Base-by-base conservation (phyloP, 192 early-diverging fungal genomes). In the Umbelopsis sp. region DNA sequence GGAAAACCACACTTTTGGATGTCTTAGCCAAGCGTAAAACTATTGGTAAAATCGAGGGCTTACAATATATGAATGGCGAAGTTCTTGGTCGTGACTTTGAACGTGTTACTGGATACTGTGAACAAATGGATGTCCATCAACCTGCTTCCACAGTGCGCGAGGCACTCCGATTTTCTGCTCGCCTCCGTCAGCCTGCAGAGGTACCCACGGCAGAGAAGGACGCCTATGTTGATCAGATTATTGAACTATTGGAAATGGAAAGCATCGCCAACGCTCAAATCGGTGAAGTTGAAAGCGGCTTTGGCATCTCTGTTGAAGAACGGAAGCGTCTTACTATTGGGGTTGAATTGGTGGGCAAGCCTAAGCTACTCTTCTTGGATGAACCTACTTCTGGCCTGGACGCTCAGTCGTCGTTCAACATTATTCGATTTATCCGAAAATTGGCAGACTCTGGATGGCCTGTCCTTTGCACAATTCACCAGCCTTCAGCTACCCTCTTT, bases 251-350 rank as follows among this genome's bases (percentile, higher is more conserved):
- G 16, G 95, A 92, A 62, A 82, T 94, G 73, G 83, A 89, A 34
- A 83, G 85, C 50, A 89, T 96, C 69, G 78, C 88, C 8, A 86
- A 91, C 65, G 90, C 91, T n/a, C 70, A 90, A 43, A 84, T 96
- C 36, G 95, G 95, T 66, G 81, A 87, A 20, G 77, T 88, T 4
- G 91, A 90, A 51, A 79, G 85, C 2, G 84, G 85, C 36, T 79
- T 91, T 74, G 95, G 95, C 59, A 93, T 96, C 56, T 92, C 90
- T n/a, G 88, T 95, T 16, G 94, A 93, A 56, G 93, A 97, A 80
- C 92, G 92, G 74, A 91, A 95, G 74, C 89, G 94, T 16, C 82
- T 97, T 34, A 92, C 91, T 14, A 94, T 97, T 65, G 96, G 90
- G 34, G 84, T 93, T 26, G 93, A 97, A 77, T 82, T 97, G 34